Evolutionary conservation across 371 early-diverging fungal species (phyloP).

Genomic region (Dichotomocladium elegans): DNA sequence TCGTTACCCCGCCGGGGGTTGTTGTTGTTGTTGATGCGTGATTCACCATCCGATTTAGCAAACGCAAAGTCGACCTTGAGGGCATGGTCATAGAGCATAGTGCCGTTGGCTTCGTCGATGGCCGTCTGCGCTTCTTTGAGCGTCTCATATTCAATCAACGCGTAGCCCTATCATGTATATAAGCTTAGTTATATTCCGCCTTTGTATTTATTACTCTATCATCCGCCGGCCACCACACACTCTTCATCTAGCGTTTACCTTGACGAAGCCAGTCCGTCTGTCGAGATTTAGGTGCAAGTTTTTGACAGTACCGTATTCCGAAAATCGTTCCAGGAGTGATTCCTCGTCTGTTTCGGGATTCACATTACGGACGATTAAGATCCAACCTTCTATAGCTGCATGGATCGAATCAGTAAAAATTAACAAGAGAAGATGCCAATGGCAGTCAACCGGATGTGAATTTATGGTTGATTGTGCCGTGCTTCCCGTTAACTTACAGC

Average conservation of each 20-base stretch:
- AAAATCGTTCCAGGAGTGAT: slow-evolving; percentile 80
- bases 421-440: background rate
- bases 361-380: slow-evolving; percentile 83
- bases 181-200: background rate
- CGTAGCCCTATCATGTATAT: slow-evolving; percentile 74
- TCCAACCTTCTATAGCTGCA: slow-evolving; percentile 93
- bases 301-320: slow-evolving; percentile 86
- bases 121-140: slow-evolving; percentile 82
- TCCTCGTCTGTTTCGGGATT: slow-evolving; percentile 96
- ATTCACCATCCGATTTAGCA: slow-evolving; percentile 32
- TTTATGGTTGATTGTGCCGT: too few species aligned
- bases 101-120: slow-evolving; percentile 67
- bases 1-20: slow-evolving; percentile 6
- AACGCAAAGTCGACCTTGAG: slow-evolving; percentile 87
- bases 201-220: too few species aligned
- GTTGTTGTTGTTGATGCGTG: too few species aligned
- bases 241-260: slow-evolving; percentile 49
- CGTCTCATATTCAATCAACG: slow-evolving; percentile 84
- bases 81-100: slow-evolving; percentile 67
- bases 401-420: background rate
- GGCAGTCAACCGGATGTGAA: background rate
- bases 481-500: slow-evolving; percentile 67
- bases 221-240: too few species aligned
- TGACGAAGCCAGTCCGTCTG: slow-evolving; percentile 92
- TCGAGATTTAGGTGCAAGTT: slow-evolving; percentile 91